phyloP scores from a whole-genome alignment of 1,284 basidiomycete genomes.

The Ceratobasidium sp. region DNA sequence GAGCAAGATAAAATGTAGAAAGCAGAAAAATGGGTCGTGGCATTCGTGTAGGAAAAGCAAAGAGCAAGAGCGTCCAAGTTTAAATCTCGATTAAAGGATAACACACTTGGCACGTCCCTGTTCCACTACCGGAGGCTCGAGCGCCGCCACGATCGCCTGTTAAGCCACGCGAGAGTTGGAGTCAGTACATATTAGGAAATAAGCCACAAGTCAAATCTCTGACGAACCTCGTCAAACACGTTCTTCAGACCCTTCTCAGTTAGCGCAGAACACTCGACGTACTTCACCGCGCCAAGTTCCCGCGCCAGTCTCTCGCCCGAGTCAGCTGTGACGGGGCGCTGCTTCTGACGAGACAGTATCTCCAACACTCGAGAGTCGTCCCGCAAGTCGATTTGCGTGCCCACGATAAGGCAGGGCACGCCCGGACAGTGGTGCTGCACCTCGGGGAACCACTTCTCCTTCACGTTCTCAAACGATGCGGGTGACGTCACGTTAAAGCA shows the following conservation, averaged over 20 bases:
- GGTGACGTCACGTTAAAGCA: slow-evolving; percentile 99
- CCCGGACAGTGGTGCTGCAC: slow-evolving; percentile 99
- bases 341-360: slow-evolving; percentile 96
- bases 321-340: slow-evolving; percentile 86
- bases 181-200: slow-evolving; percentile 16
- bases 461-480: slow-evolving; percentile 99
- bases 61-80: not conserved
- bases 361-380: slow-evolving; percentile 94
- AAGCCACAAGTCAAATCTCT: slow-evolving; percentile 7
- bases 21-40: slow-evolving; percentile 44
- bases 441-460: slow-evolving; percentile 99
- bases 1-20: not conserved
- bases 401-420: slow-evolving; percentile 98
- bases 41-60: slow-evolving; percentile 50
- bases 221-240: slow-evolving; percentile 97
- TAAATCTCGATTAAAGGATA: slow-evolving; percentile 73
- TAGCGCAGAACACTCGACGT: slow-evolving; percentile 98
- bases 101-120: slow-evolving; percentile 87
- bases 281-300: slow-evolving; percentile 98
- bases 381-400: slow-evolving; percentile 97
- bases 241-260: slow-evolving; percentile 99
- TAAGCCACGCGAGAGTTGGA: not conserved
- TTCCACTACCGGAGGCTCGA: slow-evolving; percentile 95
- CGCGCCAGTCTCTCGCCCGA: slow-evolving; percentile 94
- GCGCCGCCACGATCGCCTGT: slow-evolving; percentile 98